Evolutionary conservation across 805 yeast genomes (phyloP).

Genomic region (Yarrowia sp.): DNA sequence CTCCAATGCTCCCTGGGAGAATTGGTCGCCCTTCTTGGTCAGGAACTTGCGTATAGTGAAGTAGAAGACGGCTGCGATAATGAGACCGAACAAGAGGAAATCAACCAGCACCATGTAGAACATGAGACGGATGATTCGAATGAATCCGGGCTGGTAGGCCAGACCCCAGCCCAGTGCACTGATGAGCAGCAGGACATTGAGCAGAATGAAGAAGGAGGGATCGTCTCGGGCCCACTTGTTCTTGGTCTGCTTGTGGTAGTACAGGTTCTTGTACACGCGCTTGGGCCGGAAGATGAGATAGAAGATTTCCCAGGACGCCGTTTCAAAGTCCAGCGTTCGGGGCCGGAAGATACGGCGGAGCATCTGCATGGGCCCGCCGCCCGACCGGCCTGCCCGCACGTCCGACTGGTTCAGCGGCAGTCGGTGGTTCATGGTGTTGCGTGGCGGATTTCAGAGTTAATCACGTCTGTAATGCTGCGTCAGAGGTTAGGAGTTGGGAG

Average conservation of each 20-base stretch:
- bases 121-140: conserved; percentile 69
- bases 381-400: conserved; percentile 35
- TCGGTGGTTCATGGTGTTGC: conserved; percentile 38
- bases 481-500: conserved; percentile 23
- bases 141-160: conserved; percentile 70
- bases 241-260: conserved; percentile 80
- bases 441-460: conserved; percentile 35
- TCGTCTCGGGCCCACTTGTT: conserved; percentile 89
- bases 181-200: conserved; percentile 68
- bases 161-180: conserved; percentile 92
- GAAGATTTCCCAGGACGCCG: conserved; percentile 90
- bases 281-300: conserved; percentile 76
- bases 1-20: conserved; percentile 62
- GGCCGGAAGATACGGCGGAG: conserved; percentile 65
- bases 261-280: conserved; percentile 80
- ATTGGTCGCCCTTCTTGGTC: conserved; percentile 43
- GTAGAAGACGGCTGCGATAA: conserved; percentile 79
- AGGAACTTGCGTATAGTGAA: conserved; percentile 69
- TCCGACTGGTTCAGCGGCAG: conserved; percentile 37
- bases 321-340: conserved; percentile 85
- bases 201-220: conserved; percentile 81
- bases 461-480: conserved; percentile 20
- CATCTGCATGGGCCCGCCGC: conserved; percentile 35
- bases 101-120: conserved; percentile 86
- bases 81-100: conserved; percentile 71